Percentiles rank a stretch among this genome's conserved stretches.
Evolutionary conservation across 2,329 filamentous ascomycete genomes (phyloP).

Genomic region (Aspergillus neoniger): DNA sequence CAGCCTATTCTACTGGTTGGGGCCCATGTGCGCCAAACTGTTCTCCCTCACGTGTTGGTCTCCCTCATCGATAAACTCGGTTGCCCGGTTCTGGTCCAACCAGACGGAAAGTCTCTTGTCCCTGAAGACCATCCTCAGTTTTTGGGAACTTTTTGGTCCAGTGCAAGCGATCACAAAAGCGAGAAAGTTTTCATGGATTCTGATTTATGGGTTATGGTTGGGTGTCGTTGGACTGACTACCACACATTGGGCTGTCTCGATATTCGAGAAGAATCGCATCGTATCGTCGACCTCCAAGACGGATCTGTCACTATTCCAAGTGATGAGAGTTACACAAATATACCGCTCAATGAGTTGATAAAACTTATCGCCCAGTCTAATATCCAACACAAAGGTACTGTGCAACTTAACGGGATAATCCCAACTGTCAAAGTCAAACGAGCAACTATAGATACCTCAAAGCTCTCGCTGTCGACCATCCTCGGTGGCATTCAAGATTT

Average conservation of each 20-base stretch:
- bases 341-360: too few species aligned
- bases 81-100: conserved; percentile 7
- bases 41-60: not conserved
- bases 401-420: too few species aligned
- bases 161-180: not conserved
- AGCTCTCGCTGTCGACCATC: too few species aligned
- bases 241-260: too few species aligned
- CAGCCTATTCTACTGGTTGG: conserved; percentile 5
- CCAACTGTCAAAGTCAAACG: too few species aligned
- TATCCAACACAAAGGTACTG: too few species aligned
- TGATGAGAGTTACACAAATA: too few species aligned
- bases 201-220: conserved; percentile 11
- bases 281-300: too few species aligned
- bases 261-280: too few species aligned
- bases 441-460: too few species aligned
- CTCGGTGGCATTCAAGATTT: not conserved
- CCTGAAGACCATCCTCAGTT: conserved; percentile 12
- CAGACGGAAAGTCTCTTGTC: conserved; percentile 9
- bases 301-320: too few species aligned
- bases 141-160: conserved; percentile 11
- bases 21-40: not conserved
- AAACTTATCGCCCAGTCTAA: too few species aligned
- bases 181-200: not conserved
- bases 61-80: conserved; percentile 9
- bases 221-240: conserved; percentile 10